phyloP scores from a whole-genome alignment of 2,329 filamentous ascomycete species.

The Xylogone sp. region DNA sequence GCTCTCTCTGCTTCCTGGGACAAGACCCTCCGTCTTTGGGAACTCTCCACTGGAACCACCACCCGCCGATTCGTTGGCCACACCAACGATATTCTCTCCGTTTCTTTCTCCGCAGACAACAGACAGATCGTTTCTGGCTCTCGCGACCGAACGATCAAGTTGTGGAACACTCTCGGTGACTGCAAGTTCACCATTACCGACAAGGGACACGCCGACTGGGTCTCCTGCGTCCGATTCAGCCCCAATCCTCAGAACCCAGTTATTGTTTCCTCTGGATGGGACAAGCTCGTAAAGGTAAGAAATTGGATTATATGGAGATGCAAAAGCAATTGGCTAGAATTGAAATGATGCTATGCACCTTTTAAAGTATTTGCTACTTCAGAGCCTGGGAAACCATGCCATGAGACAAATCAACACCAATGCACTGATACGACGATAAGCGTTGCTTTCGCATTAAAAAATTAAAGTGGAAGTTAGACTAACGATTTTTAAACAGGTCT shows the following conservation, averaged over 20 bases:
- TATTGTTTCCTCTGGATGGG: conserved; percentile 97
- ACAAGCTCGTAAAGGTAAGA: conserved; percentile 99
- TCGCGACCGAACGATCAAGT: conserved; percentile 98
- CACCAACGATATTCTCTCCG: conserved; percentile 98
- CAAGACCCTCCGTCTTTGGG: conserved; percentile 99
- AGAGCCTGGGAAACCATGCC: conserved; percentile 78
- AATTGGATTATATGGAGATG: conserved; percentile 13
- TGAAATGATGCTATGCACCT: conserved; percentile 88
- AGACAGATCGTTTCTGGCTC: conserved; percentile 99
- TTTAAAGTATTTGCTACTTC: conserved; percentile 99
- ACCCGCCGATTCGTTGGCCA: conserved; percentile 98
- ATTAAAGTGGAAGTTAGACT: conserved; percentile 8
- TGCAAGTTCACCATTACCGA: conserved; percentile 99
- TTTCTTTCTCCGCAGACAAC: conserved; percentile 99
- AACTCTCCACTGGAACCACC: conserved; percentile 94
- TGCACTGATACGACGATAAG: conserved; percentile 62
- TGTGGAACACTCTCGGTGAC: conserved; percentile 99
- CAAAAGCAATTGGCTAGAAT: conserved; percentile 23
- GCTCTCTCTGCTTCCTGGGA: conserved; percentile 99
- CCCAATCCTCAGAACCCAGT: conserved; percentile 99
- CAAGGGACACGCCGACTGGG: conserved; percentile 99
- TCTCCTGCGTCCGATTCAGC: conserved; percentile 98
- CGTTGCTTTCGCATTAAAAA: conserved; percentile 10
- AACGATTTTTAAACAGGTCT: conserved; percentile 61
- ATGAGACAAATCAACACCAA: conserved; percentile 98